A percentile compares a stretch with the other conserved stretches of the same genome.
Conservation (phyloP, 441 rosid species). For the Gossypium gossypioides region DNA sequence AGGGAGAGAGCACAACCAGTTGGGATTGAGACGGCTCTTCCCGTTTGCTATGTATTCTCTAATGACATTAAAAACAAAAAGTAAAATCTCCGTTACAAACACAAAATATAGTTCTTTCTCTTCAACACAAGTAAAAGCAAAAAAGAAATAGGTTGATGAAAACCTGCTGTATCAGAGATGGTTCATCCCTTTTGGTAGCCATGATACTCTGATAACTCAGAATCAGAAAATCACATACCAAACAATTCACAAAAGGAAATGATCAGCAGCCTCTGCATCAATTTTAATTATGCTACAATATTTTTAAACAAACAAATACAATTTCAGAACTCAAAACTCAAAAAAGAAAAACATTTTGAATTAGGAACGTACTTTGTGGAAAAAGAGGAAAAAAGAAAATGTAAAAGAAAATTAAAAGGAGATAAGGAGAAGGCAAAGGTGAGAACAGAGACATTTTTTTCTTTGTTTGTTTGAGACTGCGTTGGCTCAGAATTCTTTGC, state of each 20-base stretch:
- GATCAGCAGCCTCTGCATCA: conserved; percentile 6
- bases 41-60: conserved; percentile 23
- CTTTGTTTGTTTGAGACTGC: neutral
- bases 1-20: conserved; percentile 1
- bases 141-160: neutral
- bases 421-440: conserved; percentile 3
- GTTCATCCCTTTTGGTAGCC: conserved; percentile 32
- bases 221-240: conserved; percentile 11
- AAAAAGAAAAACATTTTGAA: neutral
- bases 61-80: neutral
- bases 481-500: conserved; percentile 12
- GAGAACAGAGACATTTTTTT: conserved; percentile 2
- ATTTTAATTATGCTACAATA: neutral
- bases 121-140: neutral
- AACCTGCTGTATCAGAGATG: conserved; percentile 23
- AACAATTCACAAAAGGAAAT: neutral
- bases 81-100: neutral
- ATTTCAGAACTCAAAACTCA: neutral
- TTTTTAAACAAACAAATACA: neutral
- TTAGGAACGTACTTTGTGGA: conserved; percentile 9
- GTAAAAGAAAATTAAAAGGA: neutral
- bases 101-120: neutral
- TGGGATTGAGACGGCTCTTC: conserved; percentile 33
- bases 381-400: neutral
- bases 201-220: conserved; percentile 19